Percentiles rank a stretch among this genome's conserved stretches.
phyloP scores from a whole-genome alignment of 2,329 filamentous ascomycete species.

The Fusarium xylarioides region DNA sequence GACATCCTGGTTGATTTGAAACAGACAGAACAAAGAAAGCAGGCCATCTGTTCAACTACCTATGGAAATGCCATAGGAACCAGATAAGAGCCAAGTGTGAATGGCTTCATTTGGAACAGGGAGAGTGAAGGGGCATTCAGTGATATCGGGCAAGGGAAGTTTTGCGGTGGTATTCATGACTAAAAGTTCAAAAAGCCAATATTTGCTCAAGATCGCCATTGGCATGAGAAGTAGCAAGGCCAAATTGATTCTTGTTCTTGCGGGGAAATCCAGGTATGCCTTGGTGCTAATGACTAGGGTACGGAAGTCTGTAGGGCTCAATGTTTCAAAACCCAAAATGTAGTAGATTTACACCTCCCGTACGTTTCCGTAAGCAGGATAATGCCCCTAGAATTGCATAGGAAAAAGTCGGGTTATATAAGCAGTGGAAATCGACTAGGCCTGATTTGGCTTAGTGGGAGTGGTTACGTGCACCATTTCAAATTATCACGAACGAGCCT shows the following conservation, averaged over 20 bases:
- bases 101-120: constrained; percentile 17
- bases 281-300: constrained; percentile 4
- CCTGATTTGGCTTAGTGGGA: too few species aligned
- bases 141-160: neutral
- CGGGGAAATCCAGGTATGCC: neutral
- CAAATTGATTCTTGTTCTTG: neutral
- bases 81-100: neutral
- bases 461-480: too few species aligned
- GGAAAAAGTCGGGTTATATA: too few species aligned
- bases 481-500: too few species aligned
- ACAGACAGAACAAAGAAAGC: constrained; percentile 5
- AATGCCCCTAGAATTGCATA: too few species aligned
- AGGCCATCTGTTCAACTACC: neutral
- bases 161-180: neutral
- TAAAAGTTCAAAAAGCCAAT: neutral
- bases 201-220: neutral
- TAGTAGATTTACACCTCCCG: too few species aligned
- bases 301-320: too few species aligned
- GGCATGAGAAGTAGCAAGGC: neutral
- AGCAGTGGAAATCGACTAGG: too few species aligned
- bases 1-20: constrained; percentile 13
- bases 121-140: neutral
- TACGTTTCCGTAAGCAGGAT: too few species aligned
- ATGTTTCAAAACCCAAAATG: too few species aligned
- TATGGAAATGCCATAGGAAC: neutral